Conservation (phyloP, 1,284 basidiomycete species). For the Ceratobasidium sp. region DNA sequence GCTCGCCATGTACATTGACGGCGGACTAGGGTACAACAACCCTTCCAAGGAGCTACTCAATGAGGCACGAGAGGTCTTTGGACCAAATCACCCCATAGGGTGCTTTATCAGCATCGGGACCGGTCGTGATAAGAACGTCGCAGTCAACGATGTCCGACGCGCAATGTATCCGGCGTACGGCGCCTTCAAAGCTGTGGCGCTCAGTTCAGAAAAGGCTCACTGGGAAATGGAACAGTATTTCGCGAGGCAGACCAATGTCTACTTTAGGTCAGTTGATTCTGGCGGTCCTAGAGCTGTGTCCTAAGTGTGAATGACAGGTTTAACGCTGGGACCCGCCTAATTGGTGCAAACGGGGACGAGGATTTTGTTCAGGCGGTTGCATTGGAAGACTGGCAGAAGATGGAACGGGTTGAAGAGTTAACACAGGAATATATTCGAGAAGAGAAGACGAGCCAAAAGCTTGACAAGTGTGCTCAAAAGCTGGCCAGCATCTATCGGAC, state of each 20-base stretch:
- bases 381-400: slow-evolving; percentile 36
- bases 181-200: slow-evolving; percentile 22
- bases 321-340: slow-evolving; percentile 24
- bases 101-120: slow-evolving; percentile 40
- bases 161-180: slow-evolving; percentile 8
- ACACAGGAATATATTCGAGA: slow-evolving; percentile 17
- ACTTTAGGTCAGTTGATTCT: slow-evolving; percentile 9
- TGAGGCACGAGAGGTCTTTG: slow-evolving; percentile 34
- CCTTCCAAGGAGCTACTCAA: slow-evolving; percentile 30
- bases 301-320: background rate
- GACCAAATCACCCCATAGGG: slow-evolving; percentile 16
- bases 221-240: slow-evolving; percentile 19
- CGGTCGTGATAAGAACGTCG: slow-evolving; percentile 13
- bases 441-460: background rate
- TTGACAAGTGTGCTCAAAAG: background rate
- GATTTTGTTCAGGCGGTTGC: slow-evolving; percentile 24
- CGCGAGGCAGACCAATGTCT: background rate
- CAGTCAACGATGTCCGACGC: background rate
- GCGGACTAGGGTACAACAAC: slow-evolving; percentile 35
- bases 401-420: slow-evolving; percentile 10
- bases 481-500: background rate
- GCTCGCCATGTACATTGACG: slow-evolving; percentile 18
- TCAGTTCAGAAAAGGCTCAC: slow-evolving; percentile 24
- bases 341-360: slow-evolving; percentile 14
- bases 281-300: background rate